Evolutionary conservation across 2,329 filamentous ascomycete genomes (phyloP).

Genomic region (Epichloe typhina): DNA sequence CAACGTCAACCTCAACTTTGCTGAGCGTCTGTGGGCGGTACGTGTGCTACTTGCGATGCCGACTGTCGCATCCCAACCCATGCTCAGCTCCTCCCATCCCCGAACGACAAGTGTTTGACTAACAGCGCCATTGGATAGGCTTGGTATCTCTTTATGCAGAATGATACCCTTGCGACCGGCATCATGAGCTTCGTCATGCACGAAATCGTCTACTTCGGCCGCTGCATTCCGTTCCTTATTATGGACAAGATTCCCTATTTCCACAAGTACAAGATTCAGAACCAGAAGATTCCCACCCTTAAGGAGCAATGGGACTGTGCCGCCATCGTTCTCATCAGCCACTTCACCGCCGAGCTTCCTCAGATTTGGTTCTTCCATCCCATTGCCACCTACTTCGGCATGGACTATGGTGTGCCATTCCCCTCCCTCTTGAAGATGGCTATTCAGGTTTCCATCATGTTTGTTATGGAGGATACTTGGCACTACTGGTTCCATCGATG

Average conservation of each 20-base stretch:
- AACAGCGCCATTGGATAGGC: slow-evolving; percentile 30
- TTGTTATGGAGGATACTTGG: slow-evolving; percentile 92
- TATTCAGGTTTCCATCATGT: slow-evolving; percentile 85
- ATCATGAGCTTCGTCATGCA: slow-evolving; percentile 97
- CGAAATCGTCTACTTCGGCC: slow-evolving; percentile 88
- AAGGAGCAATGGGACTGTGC: slow-evolving; percentile 94
- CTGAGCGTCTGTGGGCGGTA: slow-evolving; percentile 81
- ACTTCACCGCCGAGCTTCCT: slow-evolving; percentile 95
- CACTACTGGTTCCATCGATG: slow-evolving; percentile 94
- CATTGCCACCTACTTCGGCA: slow-evolving; percentile 81
- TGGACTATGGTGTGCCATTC: slow-evolving; percentile 80
- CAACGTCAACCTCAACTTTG: slow-evolving; percentile 76
- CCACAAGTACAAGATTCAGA: slow-evolving; percentile 90
- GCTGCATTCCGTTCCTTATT: slow-evolving; percentile 81
- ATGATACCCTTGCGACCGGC: slow-evolving; percentile 89
- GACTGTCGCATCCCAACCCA: background rate
- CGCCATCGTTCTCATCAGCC: slow-evolving; percentile 78
- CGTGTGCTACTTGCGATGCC: slow-evolving; percentile 20
- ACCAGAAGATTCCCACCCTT: slow-evolving; percentile 76
- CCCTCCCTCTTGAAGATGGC: slow-evolving; percentile 75
- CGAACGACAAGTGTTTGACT: background rate
- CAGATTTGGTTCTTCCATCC: slow-evolving; percentile 99
- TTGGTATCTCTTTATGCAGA: slow-evolving; percentile 98
- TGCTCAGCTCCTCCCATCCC: background rate
- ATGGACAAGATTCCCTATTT: slow-evolving; percentile 81